A percentile compares a stretch with the other conserved stretches of the same genome.
phyloP scores from a whole-genome alignment of 225 moss, liverwort and hornwort species.

The Polytrichum commune region DNA sequence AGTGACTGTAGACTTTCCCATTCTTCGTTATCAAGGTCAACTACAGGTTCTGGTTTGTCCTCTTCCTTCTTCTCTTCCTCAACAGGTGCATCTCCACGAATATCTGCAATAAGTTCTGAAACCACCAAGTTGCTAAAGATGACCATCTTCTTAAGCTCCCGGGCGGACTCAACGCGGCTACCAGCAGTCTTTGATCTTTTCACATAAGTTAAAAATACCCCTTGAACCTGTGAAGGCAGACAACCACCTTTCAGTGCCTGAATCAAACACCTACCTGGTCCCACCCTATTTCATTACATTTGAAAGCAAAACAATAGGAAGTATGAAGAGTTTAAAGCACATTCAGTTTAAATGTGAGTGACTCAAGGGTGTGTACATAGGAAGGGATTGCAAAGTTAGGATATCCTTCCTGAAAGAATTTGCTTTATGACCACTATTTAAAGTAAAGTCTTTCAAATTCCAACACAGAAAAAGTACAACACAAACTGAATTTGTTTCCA shows the following conservation, averaged over 20 bases:
- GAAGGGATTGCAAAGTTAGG: no score
- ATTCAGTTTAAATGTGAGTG: no score
- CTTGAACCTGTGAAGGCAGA: slow-evolving; percentile 54
- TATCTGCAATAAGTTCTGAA: slow-evolving; percentile 77
- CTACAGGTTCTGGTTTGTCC: slow-evolving; percentile 25
- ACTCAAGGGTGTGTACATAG: no score
- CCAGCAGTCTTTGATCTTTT: slow-evolving; percentile 89
- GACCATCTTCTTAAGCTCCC: slow-evolving; percentile 98
- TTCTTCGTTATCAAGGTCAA: slow-evolving; percentile 68
- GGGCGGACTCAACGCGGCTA: slow-evolving; percentile 82
- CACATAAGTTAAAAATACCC: slow-evolving; percentile 79
- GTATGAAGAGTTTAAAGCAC: no score
- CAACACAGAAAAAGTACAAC: no score
- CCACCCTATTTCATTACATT: no score
- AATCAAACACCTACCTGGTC: no score
- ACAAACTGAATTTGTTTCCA: no score
- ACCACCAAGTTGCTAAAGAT: slow-evolving; percentile 97
- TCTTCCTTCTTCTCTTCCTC: slow-evolving; percentile 60
- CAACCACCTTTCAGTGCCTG: slow-evolving; percentile 4
- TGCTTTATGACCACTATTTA: no score
- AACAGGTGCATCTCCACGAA: slow-evolving; percentile 62
- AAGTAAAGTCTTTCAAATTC: no score
- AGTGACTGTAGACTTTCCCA: slow-evolving; percentile 84
- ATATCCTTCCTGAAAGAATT: no score
- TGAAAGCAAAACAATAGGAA: no score